Evolutionary conservation across 2,329 filamentous ascomycete genomes (phyloP).

Genomic region (Huntiella bhutanensis): DNA sequence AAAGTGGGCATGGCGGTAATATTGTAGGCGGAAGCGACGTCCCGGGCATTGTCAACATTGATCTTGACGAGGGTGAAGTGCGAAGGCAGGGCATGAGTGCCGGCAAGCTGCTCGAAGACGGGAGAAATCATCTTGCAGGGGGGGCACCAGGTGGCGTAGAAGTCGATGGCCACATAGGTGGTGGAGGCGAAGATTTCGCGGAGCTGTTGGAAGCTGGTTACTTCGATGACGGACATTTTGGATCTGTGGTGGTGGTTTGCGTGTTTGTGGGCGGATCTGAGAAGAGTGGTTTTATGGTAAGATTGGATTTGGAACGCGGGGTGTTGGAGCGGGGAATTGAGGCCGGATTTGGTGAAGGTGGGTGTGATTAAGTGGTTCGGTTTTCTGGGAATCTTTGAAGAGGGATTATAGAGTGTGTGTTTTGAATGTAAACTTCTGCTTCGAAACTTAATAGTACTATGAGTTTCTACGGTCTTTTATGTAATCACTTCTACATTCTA

Average conservation of each 20-base stretch:
- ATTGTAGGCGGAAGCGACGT: conserved; percentile 56
- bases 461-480: no score
- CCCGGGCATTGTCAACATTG: conserved; percentile 67
- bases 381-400: no score
- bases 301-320: no score
- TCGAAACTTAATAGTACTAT: no score
- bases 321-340: no score
- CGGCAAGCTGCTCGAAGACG: conserved; percentile 27
- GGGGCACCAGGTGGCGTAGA: conserved; percentile 79
- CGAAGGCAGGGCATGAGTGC: conserved; percentile 21
- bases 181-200: conserved; percentile 18
- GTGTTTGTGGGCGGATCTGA: no score
- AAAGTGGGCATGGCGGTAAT: conserved; percentile 92
- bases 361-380: no score
- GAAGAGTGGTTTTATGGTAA: no score
- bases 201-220: conserved; percentile 6
- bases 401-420: no score
- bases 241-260: not conserved
- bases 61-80: conserved; percentile 65
- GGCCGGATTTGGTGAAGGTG: no score
- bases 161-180: conserved; percentile 61
- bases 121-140: conserved; percentile 87
- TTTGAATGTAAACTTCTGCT: no score
- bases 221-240: conserved; percentile 11
- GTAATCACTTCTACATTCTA: no score